Evolutionary conservation across 345 rosid species (phyloP), one percentile per base, ranked within the genome.

Genomic region (Aurinia saxatilis): DNA sequence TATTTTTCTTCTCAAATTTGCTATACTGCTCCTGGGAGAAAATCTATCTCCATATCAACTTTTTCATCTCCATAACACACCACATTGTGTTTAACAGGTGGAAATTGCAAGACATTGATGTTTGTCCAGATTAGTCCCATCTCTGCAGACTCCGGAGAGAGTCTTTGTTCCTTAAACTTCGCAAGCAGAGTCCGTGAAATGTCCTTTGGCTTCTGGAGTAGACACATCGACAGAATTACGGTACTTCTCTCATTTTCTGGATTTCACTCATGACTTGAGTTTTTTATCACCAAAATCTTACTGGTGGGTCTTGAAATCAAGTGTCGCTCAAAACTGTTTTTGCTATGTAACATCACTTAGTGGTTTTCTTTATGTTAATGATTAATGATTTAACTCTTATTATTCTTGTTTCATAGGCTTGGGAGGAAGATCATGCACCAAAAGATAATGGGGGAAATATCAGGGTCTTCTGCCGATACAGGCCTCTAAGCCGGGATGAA

Each of bases 51-150:
- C 5, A 27, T 27, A 27, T 27, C 31, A 27, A 7, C 4, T 27
- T 27, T 27, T 27, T 7, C 31, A 27, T 6, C 35, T 49, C 46
- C 7, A 5, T 27, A 27, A 27, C 12, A 52, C n/a, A n/a, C 5
- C 7, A 4, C 31, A 27, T 4, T 27, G 31, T 27, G 31, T 27
- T 4, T 27, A 4, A 27, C 31, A 27, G 31, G 31, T 27, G 31
- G 31, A 27, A 7, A 87, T 71, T 93, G 99, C 82, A 93, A 93
- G 75, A 86, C 96, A 15, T 55, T 90, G 60, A 93, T 93, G 97
- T 85, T 90, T 77, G 99, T 93, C 58, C 99, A 93, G 80, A 84
- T 90, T 53, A 93, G 95, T 47, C 97, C 99, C 11, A 83, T 90
- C 65, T 33, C 80, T 27, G 59, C 77, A 16, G 97, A 93, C 7